phyloP scores from a whole-genome alignment of 306 rosid genomes.

The Cucurbita moschata region DNA sequence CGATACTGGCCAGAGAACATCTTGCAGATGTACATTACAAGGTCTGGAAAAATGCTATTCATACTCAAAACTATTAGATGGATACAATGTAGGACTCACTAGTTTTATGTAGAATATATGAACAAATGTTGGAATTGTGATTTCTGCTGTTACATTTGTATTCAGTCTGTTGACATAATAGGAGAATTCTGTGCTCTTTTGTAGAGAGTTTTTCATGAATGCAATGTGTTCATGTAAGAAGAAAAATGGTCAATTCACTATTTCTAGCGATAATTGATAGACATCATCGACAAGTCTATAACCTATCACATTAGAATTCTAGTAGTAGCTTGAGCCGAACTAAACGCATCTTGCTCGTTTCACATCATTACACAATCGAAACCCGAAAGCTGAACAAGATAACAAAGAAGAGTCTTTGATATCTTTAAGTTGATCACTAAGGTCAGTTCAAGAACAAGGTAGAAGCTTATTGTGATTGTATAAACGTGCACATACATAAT shows the following conservation, averaged over 20 bases:
- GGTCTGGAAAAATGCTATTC: background rate
- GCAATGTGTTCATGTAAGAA: background rate
- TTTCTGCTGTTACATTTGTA: background rate
- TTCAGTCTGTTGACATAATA: background rate
- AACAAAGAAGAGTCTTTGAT: background rate
- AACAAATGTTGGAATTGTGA: background rate
- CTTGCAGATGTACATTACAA: background rate
- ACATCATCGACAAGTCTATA: background rate
- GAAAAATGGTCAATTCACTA: background rate
- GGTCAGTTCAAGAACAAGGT: background rate
- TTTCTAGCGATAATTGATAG: too few species aligned
- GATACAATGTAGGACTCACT: background rate
- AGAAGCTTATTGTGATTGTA: constrained; percentile 5
- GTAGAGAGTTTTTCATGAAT: background rate
- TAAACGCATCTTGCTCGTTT: too few species aligned
- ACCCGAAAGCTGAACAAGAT: background rate
- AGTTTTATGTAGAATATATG: background rate
- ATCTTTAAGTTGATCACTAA: background rate
- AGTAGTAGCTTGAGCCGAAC: background rate
- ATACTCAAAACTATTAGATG: background rate
- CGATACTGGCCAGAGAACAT: background rate
- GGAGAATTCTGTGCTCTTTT: background rate
- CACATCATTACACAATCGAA: too few species aligned
- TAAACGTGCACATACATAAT: background rate
- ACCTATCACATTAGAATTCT: background rate